A percentile compares a stretch with the other conserved stretches of the same genome.
Evolutionary conservation across 2,329 filamentous ascomycete genomes (phyloP).

Genomic region (Neonectria hederae): DNA sequence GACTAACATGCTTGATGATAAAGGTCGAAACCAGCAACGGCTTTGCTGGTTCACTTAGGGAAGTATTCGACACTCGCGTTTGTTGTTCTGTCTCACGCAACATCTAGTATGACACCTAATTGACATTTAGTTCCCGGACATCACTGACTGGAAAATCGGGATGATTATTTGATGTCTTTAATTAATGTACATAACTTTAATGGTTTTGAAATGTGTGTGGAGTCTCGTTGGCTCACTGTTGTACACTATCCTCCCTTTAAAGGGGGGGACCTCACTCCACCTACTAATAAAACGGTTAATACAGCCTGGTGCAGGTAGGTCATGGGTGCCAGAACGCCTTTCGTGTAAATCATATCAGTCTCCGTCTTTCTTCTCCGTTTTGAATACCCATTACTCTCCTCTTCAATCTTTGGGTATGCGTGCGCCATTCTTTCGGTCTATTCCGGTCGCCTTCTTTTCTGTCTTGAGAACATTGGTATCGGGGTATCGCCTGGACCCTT

Average conservation of each 20-base stretch:
- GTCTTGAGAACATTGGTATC: conserved; percentile 49
- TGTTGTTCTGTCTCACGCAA: neutral
- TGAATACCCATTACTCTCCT: neutral
- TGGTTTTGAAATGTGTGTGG: conserved; percentile 33
- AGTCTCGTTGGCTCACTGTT: conserved; percentile 39
- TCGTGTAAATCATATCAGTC: conserved; percentile 19
- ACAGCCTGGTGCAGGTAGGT: conserved; percentile 14
- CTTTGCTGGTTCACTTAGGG: neutral
- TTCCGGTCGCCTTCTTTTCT: conserved; percentile 37
- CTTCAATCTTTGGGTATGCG: conserved; percentile 3
- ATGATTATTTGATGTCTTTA: neutral
- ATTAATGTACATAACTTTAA: conserved; percentile 35
- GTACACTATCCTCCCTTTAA: conserved; percentile 33
- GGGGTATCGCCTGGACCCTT: conserved; percentile 45
- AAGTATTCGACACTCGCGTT: neutral
- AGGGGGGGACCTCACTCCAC: conserved; percentile 4
- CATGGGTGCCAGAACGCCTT: conserved; percentile 21
- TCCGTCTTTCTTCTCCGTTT: neutral
- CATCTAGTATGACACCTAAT: neutral
- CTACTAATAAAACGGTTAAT: conserved; percentile 10
- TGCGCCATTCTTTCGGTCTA: conserved; percentile 19
- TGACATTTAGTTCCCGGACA: neutral
- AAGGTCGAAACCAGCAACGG: neutral
- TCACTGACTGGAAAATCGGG: neutral
- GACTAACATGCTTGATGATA: neutral